Percentiles rank a stretch among this genome's conserved stretches.
phyloP scores from a whole-genome alignment of 371 early-diverging fungal genomes.

The Mucor indicus region DNA sequence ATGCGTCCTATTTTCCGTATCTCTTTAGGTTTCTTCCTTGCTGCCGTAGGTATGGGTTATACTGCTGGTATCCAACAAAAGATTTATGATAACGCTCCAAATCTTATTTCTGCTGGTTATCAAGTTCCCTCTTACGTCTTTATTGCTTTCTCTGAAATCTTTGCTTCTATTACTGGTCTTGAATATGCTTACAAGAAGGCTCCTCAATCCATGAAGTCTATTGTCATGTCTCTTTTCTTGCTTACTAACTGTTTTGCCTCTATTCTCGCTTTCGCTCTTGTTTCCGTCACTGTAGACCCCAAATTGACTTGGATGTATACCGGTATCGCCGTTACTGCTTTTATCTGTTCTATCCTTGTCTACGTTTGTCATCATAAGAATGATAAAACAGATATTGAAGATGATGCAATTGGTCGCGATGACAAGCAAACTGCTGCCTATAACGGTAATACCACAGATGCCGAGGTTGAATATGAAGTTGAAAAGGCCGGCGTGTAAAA shows the following conservation, averaged over 20 bases:
- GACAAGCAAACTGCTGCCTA: neutral
- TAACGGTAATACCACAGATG: neutral
- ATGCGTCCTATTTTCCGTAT: conserved; percentile 72
- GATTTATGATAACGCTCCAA: conserved; percentile 54
- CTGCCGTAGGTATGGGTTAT: conserved; percentile 67
- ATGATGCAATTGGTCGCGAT: conserved; percentile 20
- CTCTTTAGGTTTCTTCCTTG: conserved; percentile 65
- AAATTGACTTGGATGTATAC: conserved; percentile 63
- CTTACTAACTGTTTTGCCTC: conserved; percentile 66
- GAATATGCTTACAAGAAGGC: conserved; percentile 78
- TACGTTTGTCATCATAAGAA: conserved; percentile 18
- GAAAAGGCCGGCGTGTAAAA: conserved; percentile 7
- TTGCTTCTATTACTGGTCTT: conserved; percentile 70
- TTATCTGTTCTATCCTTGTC: conserved; percentile 10
- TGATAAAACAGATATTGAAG: conserved; percentile 14
- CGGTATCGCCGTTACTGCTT: conserved; percentile 25
- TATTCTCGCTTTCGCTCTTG: conserved; percentile 62
- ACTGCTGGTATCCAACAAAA: conserved; percentile 69
- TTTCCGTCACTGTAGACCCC: conserved; percentile 61
- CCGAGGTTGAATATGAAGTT: neutral
- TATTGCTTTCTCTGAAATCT: conserved; percentile 63
- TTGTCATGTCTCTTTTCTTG: conserved; percentile 68
- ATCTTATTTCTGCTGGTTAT: conserved; percentile 60
- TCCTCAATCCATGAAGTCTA: conserved; percentile 66
- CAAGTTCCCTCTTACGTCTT: conserved; percentile 63